Percentiles rank a stretch among this genome's conserved stretches.
phyloP scores from a whole-genome alignment of 331 rosid species.

The Cydonia oblonga region DNA sequence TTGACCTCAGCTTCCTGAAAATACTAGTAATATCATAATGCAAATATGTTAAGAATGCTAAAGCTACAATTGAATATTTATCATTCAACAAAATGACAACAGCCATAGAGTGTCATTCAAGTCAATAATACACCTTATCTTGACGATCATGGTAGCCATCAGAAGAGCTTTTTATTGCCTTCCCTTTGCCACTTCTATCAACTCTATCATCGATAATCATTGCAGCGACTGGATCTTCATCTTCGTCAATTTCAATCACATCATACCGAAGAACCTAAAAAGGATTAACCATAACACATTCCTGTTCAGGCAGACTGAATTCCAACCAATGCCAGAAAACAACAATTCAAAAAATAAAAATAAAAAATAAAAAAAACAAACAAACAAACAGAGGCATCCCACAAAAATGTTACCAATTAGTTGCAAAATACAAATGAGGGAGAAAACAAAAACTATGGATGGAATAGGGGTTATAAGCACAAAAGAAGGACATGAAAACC shows the following conservation, averaged over 20 bases:
- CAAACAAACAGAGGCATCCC: neutral
- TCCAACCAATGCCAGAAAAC: neutral
- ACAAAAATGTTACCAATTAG: neutral
- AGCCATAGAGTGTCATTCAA: constrained; percentile 2
- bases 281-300: constrained; percentile 1
- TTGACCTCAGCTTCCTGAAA: constrained; percentile 32
- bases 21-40: constrained; percentile 5
- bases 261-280: constrained; percentile 32
- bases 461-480: neutral
- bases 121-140: constrained; percentile 38
- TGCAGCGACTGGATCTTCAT: constrained; percentile 39
- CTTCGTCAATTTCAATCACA: constrained; percentile 48
- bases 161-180: constrained; percentile 25
- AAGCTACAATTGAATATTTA: neutral
- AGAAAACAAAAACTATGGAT: neutral
- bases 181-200: constrained; percentile 43
- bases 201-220: constrained; percentile 35
- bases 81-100: neutral
- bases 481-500: neutral
- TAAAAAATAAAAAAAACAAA: neutral
- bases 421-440: neutral
- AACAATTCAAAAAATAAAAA: neutral
- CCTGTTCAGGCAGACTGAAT: neutral
- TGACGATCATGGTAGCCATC: constrained; percentile 29
- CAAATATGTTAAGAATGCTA: neutral